These are phyloP conservation scores for Globisporangium abappressorium DNA, from an alignment of 352 stramenopile genomes.

Conservation along the genomic window DNA sequence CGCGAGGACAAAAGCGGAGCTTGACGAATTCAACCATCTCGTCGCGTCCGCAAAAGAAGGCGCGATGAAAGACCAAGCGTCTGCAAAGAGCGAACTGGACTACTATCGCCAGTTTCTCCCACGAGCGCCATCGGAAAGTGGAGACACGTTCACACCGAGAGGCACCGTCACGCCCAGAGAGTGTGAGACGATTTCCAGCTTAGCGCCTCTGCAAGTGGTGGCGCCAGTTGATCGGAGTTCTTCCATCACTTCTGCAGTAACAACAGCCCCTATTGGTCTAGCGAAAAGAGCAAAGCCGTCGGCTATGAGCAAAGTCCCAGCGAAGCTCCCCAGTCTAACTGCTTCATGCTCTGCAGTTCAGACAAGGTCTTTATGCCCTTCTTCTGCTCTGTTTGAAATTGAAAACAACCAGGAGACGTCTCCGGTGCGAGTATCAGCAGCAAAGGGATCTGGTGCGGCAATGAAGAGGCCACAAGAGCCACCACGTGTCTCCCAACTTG, in stretches of 20 bases:
- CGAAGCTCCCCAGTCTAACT: slow-evolving; percentile 8
- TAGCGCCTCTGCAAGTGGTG: background rate
- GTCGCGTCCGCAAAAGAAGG: slow-evolving; percentile 37
- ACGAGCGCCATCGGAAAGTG: slow-evolving; percentile 7
- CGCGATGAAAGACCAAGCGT: slow-evolving; percentile 29
- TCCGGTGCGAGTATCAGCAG: slow-evolving; percentile 6
- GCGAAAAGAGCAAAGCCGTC: slow-evolving; percentile 2
- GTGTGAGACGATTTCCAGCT: background rate
- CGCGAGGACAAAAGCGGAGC: slow-evolving; percentile 32
- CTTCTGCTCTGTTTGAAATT: background rate
- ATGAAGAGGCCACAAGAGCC: slow-evolving; percentile 10
- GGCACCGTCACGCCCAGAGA: background rate
- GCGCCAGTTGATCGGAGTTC: background rate
- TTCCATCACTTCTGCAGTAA: background rate
- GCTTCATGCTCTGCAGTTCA: background rate
- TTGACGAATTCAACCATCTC: slow-evolving; percentile 57
- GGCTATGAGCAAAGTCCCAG: background rate
- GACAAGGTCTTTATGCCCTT: background rate
- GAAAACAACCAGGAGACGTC: slow-evolving; percentile 34
- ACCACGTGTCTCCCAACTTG: slow-evolving; percentile 7
- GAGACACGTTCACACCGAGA: background rate
- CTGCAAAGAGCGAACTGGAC: slow-evolving; percentile 47
- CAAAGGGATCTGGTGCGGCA: background rate
- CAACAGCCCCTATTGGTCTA: background rate
- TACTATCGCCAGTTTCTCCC: slow-evolving; percentile 58